Percentiles rank a stretch among this genome's conserved stretches.
Conservation (phyloP, 2,329 filamentous ascomycete genomes). For the Teratosphaeria nubilosa region DNA sequence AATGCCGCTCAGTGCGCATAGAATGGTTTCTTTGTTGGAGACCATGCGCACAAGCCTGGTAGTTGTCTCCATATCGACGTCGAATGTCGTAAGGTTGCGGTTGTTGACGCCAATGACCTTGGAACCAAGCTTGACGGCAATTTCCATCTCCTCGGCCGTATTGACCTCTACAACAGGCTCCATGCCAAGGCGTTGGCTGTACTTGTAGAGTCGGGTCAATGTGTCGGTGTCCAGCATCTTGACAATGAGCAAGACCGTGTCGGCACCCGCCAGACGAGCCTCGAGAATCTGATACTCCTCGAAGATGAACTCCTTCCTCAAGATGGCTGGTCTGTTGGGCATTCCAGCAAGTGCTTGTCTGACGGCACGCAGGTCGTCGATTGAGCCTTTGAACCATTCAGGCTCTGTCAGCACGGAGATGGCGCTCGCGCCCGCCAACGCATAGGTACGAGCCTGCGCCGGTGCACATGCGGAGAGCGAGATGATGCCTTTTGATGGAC, state of each 20-base stretch:
- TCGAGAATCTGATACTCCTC: conserved; percentile 98
- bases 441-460: conserved; percentile 82
- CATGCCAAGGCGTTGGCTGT: conserved; percentile 86
- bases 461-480: conserved; percentile 80
- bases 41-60: conserved; percentile 72
- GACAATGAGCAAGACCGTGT: conserved; percentile 90
- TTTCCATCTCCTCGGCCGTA: conserved; percentile 83
- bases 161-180: conserved; percentile 96
- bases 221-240: conserved; percentile 83
- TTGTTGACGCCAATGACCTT: conserved; percentile 97
- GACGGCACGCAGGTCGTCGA: conserved; percentile 82
- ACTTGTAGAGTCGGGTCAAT: conserved; percentile 71
- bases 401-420: conserved; percentile 98
- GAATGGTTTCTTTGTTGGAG: conserved; percentile 68
- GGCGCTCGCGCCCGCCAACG: conserved; percentile 85
- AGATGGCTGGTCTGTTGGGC: conserved; percentile 80
- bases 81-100: conserved; percentile 89
- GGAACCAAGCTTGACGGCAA: conserved; percentile 73
- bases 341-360: conserved; percentile 82
- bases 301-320: conserved; percentile 96
- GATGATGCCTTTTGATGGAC: conserved; percentile 92
- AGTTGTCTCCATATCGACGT: conserved; percentile 79
- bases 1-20: conserved; percentile 92
- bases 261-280: conserved; percentile 81
- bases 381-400: conserved; percentile 97